phyloP scores from a whole-genome alignment of 306 rosid genomes.

The Sindora glabra region DNA sequence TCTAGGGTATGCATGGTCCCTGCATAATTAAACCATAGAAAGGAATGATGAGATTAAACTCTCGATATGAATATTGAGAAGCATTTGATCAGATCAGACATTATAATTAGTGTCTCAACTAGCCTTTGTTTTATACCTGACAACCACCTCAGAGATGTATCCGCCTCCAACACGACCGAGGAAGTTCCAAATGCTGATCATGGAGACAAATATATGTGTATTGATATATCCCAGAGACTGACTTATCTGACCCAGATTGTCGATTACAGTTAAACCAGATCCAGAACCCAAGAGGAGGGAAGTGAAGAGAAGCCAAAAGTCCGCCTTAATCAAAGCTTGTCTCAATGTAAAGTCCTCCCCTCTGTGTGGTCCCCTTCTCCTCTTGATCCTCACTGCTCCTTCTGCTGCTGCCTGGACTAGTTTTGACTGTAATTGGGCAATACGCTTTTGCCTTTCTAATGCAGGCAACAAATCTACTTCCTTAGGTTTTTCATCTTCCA shows the following conservation, averaged over 20 bases:
- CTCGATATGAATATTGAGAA: background rate
- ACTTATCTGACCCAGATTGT: conserved; percentile 86
- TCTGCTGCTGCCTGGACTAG: conserved; percentile 56
- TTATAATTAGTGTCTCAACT: background rate
- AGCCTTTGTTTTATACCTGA: conserved; percentile 42
- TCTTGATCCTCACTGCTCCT: conserved; percentile 85
- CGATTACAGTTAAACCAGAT: conserved; percentile 82
- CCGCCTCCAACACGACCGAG: conserved; percentile 96
- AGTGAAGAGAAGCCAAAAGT: conserved; percentile 84
- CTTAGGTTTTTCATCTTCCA: conserved; percentile 51
- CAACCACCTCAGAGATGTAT: conserved; percentile 77
- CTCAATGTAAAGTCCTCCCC: conserved; percentile 83
- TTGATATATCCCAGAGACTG: conserved; percentile 63
- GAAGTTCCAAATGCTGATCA: conserved; percentile 96
- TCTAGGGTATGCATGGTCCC: conserved; percentile 80
- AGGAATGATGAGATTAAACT: background rate
- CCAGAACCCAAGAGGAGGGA: conserved; percentile 87
- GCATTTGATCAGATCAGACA: too few relatives aligned
- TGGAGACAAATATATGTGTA: conserved; percentile 69
- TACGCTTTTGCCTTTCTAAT: conserved; percentile 36
- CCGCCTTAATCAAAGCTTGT: conserved; percentile 91
- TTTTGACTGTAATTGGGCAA: conserved; percentile 32
- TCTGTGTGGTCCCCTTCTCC: conserved; percentile 77
- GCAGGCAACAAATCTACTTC: conserved; percentile 42
- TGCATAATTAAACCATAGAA: conserved; percentile 23